Base-by-base conservation (phyloP, 2,329 filamentous ascomycete genomes). In the Arthrobotrys megalospora region DNA sequence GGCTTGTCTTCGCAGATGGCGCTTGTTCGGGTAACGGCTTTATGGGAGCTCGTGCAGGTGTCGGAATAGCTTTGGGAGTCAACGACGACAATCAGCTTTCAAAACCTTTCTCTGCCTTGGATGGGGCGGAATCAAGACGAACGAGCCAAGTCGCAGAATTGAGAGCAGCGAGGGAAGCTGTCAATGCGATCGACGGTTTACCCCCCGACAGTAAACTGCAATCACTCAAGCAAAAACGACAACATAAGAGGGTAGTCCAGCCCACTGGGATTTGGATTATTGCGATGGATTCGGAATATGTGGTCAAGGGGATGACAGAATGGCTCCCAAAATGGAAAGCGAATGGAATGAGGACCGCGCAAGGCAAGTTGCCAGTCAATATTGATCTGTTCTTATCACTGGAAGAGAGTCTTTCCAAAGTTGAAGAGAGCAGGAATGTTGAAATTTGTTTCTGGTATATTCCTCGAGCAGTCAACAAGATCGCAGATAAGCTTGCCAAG, bases 281-380 rank as follows among this genome's bases (percentile, higher is more conserved):
- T 45, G 55, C 55, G 1, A 71, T 71, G 67, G 53, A 63, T 63
- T 71, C 67, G 19, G 55, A 52, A 21, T 63, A 71, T 45, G 67
- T 63, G 19, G 55, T 71, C 10, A 53, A 53, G 1, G 67, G 67
- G 4, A 63, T 71, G 8, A 53, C 55, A 10, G 34, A 38, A 6
- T 53, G 67, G 67, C 24, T 71, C 19, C 34, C 53, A 8, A 34
- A 45, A n/a, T 73, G 69, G 69, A 73, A 43, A 32, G 1, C 7
- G 24, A 65, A 73, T 14, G 60, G 62, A 12, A 14, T 55, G 6
- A 48, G 8, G 14, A 73, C 10, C 24, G 6, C 48, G 1, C 21
- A 41, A 14, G 48, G 58, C 10, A 19, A 47, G 7, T 14, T 6
- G 38, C 69, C 60, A 0, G 48, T 48, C 5, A 73, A 73, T 21